These are phyloP conservation scores for Daedalea quercina DNA, from an alignment of 768 basidiomycete species.

Conservation along the genomic window DNA sequence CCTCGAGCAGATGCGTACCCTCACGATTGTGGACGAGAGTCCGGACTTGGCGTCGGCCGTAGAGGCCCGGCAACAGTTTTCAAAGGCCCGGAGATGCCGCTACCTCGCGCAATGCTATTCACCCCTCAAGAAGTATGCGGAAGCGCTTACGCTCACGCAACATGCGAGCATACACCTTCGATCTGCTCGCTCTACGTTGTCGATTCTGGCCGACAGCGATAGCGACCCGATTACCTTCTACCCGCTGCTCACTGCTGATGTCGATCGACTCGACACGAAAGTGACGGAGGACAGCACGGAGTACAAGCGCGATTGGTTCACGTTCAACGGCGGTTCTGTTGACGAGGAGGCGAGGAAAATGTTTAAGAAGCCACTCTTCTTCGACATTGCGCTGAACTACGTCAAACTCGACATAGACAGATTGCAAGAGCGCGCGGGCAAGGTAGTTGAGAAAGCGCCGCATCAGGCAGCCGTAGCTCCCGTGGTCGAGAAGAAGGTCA, in stretches of 20 bases:
- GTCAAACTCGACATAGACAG: constrained; percentile 80
- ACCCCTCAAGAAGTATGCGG: constrained; percentile 61
- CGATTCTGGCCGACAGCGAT: constrained; percentile 24
- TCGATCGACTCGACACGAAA: constrained; percentile 47
- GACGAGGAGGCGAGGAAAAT: constrained; percentile 34
- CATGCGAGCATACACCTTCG: constrained; percentile 70
- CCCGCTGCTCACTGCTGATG: constrained; percentile 36
- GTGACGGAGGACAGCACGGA: constrained; percentile 40
- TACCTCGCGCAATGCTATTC: constrained; percentile 75
- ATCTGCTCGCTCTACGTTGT: constrained; percentile 53
- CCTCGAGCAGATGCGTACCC: constrained; percentile 72
- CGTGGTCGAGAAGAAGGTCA: constrained; percentile 38
- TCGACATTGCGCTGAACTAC: constrained; percentile 92
- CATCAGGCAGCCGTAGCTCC: constrained; percentile 9
- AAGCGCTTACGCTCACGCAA: constrained; percentile 65
- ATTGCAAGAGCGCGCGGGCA: constrained; percentile 65
- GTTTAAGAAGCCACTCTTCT: constrained; percentile 84
- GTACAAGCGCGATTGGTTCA: constrained; percentile 74
- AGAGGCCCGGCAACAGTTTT: constrained; percentile 68
- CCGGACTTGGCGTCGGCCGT: constrained; percentile 75
- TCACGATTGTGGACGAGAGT: constrained; percentile 84
- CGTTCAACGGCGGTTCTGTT: constrained; percentile 59
- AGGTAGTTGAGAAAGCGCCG: constrained; percentile 26
- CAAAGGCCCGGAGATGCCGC: constrained; percentile 69
- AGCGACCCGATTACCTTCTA: constrained; percentile 52